Evolutionary conservation across 495 filamentous ascomycete species (phyloP), one percentile per base, ranked within the genome.

Genomic region (Aspergillus wentii): DNA sequence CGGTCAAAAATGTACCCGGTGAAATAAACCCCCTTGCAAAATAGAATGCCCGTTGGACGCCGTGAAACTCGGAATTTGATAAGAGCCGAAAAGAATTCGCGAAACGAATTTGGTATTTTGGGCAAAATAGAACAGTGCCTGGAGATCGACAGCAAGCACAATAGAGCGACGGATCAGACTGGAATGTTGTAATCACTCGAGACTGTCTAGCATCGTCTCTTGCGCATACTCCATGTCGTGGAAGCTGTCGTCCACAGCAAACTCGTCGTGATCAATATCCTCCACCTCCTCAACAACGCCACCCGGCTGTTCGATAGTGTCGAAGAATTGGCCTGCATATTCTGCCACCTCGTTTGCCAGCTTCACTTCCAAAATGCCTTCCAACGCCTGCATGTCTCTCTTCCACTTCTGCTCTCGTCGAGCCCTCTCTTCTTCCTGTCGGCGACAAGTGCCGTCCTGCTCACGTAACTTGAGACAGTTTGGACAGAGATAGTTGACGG

Each of bases 401-500:
- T 70, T 68, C 62, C 65, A 64, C 45, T 69, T 63, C 35, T 55
- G 57, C 36, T 72, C 63, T 19, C 50, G 61, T 30, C 46, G 59
- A 6, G 59, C 55, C 39, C 59, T 61, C 32, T 69, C 64, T 31
- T 73, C 69, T 14, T 60, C 64, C 17, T 50, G 42, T 8, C 66
- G 66, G 26, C 62, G 68, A 43, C 71, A 74, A 5, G 58, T 50
- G 5, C 59, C 61, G 28, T 69, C 67, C 28, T 55, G 58, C 35
- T 63, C 60, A 33, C 59, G 52, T 25, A 66, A 47, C 46, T 66
- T 65, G 30, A 59, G 54, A 50, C 75, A 79, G 45, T 71, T 68
- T 0, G 74, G 74, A 41, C 75, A 79, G 35, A 69, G 52, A 48
- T 69, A 79, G 50, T 72, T 68, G 10, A 59, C 57, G 28, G 67